Percentiles rank a stretch among this genome's conserved stretches.
Conservation (phyloP, 2,329 filamentous ascomycete species). For the Hymenoscyphus infarciens region DNA sequence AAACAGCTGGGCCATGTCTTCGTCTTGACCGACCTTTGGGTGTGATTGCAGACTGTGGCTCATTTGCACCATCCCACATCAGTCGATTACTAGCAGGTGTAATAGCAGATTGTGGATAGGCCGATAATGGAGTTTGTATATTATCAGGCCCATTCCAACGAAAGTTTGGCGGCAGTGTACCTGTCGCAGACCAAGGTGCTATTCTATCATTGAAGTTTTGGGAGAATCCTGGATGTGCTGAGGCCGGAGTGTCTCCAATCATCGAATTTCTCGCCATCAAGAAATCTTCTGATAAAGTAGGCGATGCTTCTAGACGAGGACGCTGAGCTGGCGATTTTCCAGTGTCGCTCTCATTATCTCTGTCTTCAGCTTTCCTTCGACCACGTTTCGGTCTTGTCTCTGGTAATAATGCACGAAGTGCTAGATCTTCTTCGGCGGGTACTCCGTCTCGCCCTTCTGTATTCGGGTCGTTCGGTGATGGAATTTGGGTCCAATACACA, state of each 20-base stretch:
- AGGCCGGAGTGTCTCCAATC: conserved; percentile 40
- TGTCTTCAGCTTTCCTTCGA: conserved; percentile 58
- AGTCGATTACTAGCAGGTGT: conserved; percentile 55
- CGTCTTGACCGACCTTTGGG: conserved; percentile 55
- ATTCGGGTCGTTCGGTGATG: conserved; percentile 59
- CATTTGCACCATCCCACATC: conserved; percentile 45
- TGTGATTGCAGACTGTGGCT: conserved; percentile 72
- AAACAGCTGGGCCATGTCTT: conserved; percentile 81
- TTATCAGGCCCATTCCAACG: conserved; percentile 43
- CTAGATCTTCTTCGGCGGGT: conserved; percentile 81
- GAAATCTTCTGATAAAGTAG: conserved; percentile 42
- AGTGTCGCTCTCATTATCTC: conserved; percentile 51
- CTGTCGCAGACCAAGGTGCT: conserved; percentile 31
- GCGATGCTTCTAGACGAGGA: conserved; percentile 54
- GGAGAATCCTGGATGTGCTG: conserved; percentile 35
- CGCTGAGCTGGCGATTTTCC: conserved; percentile 53
- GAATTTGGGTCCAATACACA: conserved; percentile 75
- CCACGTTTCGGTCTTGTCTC: conserved; percentile 64
- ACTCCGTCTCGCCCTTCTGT: conserved; percentile 75
- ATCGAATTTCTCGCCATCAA: conserved; percentile 34
- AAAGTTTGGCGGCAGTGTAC: conserved; percentile 33
- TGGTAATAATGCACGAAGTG: conserved; percentile 76
- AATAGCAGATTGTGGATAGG: conserved; percentile 75
- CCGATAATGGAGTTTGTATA: conserved; percentile 59
- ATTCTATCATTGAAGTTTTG: conserved; percentile 27